phyloP scores from a whole-genome alignment of 2,329 filamentous ascomycete species.

The Fusarium musae region DNA sequence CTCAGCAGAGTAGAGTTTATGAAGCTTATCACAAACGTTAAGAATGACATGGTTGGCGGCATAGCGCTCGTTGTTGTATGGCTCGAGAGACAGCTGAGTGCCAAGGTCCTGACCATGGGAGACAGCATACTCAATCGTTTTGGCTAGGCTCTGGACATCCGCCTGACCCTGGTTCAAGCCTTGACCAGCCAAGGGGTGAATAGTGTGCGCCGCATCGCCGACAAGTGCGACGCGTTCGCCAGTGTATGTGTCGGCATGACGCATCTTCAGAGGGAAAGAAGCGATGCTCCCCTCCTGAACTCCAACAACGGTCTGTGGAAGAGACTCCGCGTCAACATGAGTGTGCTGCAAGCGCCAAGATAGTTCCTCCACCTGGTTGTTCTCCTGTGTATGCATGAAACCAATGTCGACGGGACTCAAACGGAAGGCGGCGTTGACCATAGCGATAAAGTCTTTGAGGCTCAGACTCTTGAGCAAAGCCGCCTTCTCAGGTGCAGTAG shows the following conservation, averaged over 20 bases:
- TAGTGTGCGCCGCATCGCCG: slow-evolving; percentile 93
- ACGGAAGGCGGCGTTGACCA: slow-evolving; percentile 94
- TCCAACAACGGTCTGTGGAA: slow-evolving; percentile 74
- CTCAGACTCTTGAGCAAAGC: slow-evolving; percentile 80
- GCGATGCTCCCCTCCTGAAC: slow-evolving; percentile 85
- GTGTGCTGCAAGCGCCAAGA: slow-evolving; percentile 86
- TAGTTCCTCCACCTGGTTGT: slow-evolving; percentile 77
- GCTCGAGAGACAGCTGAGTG: slow-evolving; percentile 78
- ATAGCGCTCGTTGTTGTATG: slow-evolving; percentile 85
- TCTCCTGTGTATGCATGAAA: slow-evolving; percentile 77
- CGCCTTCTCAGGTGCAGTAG: slow-evolving; percentile 84
- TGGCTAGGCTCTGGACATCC: slow-evolving; percentile 83
- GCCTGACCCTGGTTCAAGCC: slow-evolving; percentile 93
- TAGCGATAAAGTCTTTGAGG: slow-evolving; percentile 78
- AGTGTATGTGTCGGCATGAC: slow-evolving; percentile 94
- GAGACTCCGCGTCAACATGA: slow-evolving; percentile 58
- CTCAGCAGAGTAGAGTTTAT: slow-evolving; percentile 88
- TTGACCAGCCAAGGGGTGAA: slow-evolving; percentile 94
- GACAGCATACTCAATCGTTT: slow-evolving; percentile 80
- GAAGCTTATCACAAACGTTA: slow-evolving; percentile 87
- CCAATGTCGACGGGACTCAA: slow-evolving; percentile 81
- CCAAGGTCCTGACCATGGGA: slow-evolving; percentile 90
- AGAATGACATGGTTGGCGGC: slow-evolving; percentile 82
- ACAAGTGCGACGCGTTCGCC: slow-evolving; percentile 91
- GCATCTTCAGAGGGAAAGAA: slow-evolving; percentile 89